Conservation (phyloP, 2,329 filamentous ascomycete species). For the Boeremia exigua region DNA sequence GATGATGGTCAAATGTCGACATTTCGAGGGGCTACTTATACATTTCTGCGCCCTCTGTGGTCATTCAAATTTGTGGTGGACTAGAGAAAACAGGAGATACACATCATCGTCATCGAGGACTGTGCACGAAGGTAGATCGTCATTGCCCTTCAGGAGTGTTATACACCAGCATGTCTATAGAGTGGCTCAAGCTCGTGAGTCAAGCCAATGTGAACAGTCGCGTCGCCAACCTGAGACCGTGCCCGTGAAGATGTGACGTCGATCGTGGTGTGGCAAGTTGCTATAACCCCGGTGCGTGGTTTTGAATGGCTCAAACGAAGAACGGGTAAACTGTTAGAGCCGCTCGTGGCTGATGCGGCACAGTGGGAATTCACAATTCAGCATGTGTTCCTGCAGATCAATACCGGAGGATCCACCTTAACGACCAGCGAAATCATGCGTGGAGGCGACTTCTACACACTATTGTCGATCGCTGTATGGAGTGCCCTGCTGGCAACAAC, state of each 20-base stretch:
- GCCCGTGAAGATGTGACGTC: conserved; percentile 30
- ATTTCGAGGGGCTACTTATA: conserved; percentile 40
- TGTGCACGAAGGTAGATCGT: not conserved
- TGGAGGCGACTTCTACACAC: conserved; percentile 2
- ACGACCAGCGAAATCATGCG: conserved; percentile 27
- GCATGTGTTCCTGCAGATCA: conserved; percentile 30
- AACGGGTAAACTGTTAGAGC: conserved; percentile 26
- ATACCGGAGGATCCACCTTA: conserved; percentile 29
- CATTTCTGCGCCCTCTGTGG: conserved; percentile 18
- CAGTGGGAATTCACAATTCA: conserved; percentile 26
- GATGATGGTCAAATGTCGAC: conserved; percentile 31
- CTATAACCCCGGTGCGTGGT: conserved; percentile 23
- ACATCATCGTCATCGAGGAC: conserved; percentile 16
- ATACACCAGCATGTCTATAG: conserved; percentile 13
- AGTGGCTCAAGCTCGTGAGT: conserved; percentile 1
- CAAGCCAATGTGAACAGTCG: conserved; percentile 3
- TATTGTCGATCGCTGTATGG: not conserved
- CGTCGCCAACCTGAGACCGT: not conserved
- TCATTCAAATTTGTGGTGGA: not conserved
- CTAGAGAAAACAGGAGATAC: conserved; percentile 9
- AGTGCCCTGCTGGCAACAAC: not conserved
- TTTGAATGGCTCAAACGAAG: conserved; percentile 25
- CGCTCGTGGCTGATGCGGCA: conserved; percentile 31
- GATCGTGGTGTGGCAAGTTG: conserved; percentile 39
- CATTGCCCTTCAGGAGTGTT: not conserved